These are phyloP conservation scores for Clonostachys chloroleuca DNA, from an alignment of 2,329 filamentous ascomycete species.

Conservation along the genomic window DNA sequence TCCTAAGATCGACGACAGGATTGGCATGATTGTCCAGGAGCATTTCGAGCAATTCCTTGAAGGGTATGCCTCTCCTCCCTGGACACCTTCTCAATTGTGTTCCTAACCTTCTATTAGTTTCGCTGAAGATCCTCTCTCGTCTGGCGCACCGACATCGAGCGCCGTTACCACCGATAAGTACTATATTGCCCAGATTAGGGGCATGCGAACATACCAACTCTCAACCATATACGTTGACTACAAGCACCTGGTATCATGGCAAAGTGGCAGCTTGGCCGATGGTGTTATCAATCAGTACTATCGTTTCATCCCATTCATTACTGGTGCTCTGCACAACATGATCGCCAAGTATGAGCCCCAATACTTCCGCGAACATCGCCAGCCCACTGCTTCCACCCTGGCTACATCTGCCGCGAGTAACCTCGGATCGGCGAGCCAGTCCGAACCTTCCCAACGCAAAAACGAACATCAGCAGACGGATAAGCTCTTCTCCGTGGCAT, in stretches of 20 bases:
- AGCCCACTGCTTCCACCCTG: constrained; percentile 71
- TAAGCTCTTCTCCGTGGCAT: constrained; percentile 88
- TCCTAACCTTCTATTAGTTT: constrained; percentile 39
- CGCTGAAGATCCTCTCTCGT: constrained; percentile 63
- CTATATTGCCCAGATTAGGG: constrained; percentile 80
- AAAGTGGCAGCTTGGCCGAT: constrained; percentile 76
- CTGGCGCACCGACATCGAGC: constrained; percentile 61
- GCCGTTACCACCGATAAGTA: constrained; percentile 74
- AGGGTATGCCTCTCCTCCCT: constrained; percentile 11
- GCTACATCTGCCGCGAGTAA: constrained; percentile 65
- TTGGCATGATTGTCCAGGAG: constrained; percentile 69
- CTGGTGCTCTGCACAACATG: constrained; percentile 82
- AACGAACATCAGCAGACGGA: constrained; percentile 95
- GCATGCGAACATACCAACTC: constrained; percentile 68
- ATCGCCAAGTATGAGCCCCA: constrained; percentile 91
- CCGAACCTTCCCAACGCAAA: constrained; percentile 69
- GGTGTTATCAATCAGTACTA: constrained; percentile 91
- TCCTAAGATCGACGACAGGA: constrained; percentile 70
- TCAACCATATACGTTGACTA: constrained; percentile 86
- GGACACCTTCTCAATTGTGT: not conserved
- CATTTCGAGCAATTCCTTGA: constrained; percentile 80
- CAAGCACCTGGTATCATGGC: constrained; percentile 73
- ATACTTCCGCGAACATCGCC: constrained; percentile 90
- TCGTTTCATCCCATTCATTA: constrained; percentile 88
- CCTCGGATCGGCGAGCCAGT: constrained; percentile 56